Conservation (phyloP, 208 protist species). For the Trypanosoma grayi region DNA sequence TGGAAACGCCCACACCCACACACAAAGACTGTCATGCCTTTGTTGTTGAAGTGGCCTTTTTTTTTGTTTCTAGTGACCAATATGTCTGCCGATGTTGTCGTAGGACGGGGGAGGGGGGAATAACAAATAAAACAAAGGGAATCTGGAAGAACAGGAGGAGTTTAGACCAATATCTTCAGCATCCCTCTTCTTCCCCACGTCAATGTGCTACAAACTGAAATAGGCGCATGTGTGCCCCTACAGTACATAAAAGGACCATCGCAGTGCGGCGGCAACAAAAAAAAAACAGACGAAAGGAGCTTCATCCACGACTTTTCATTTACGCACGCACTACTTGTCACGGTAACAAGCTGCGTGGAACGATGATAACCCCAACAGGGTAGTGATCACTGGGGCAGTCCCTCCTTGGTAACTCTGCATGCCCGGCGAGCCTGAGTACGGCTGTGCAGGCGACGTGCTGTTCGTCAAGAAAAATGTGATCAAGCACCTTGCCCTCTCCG, state of each 20-base stretch:
- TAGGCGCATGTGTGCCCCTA: no score
- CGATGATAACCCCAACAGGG: slow-evolving; percentile 65
- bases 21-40: slow-evolving; percentile 1
- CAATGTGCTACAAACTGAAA: no score
- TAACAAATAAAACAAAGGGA: no score
- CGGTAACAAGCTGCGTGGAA: slow-evolving; percentile 21
- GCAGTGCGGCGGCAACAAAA: neutral
- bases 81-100: no score
- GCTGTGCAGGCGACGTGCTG: slow-evolving; percentile 44
- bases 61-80: neutral
- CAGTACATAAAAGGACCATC: neutral
- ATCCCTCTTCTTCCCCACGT: no score
- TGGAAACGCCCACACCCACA: no score
- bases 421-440: slow-evolving; percentile 58
- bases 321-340: slow-evolving; percentile 3
- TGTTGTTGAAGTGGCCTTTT: neutral
- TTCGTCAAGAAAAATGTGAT: slow-evolving; percentile 77
- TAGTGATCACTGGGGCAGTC: slow-evolving; percentile 82
- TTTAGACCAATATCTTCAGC: no score
- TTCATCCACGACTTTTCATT: neutral
- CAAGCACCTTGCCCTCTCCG: slow-evolving; percentile 81
- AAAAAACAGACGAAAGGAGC: neutral
- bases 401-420: slow-evolving; percentile 45
- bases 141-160: no score
- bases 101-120: no score